Base-by-base conservation (phyloP, 345 rosid species). In the Angophora floribunda region DNA sequence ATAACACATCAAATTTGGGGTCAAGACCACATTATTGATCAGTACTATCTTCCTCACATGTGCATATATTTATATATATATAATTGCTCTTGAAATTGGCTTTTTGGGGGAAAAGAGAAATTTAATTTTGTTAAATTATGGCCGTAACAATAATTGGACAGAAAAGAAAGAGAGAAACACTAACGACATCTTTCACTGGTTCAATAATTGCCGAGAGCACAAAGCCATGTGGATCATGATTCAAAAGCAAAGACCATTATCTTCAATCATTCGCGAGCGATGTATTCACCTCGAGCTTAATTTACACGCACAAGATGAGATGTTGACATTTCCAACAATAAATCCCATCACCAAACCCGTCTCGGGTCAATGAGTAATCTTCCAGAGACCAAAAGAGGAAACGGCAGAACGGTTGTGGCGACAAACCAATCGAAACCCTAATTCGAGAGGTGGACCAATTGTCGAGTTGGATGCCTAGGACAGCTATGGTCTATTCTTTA, bases 341-440 rank as follows among this genome's bases (percentile, higher is more conserved):
- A 32, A 32, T 32, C 45, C 45, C 16, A 67, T 32, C 19, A 67
- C 32, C 41, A 6, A 17, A 32, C 16, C 4, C 41, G 5, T 36
- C 79, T 11, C 0, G 45, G 6, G 12, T 67, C 21, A 32, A 67
- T 16, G 45, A 67, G 16, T 26, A 32, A 67, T 32, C 3, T 19
- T 63, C 2, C 41, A 36, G 5, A 14, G 5, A 63, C 9, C 16
- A 0, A n/a, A 63, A n/a, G 4, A 63, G 19, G 4, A 14, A 63
- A 13, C 7, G 1, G 9, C 8, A 14, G 7, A n/a, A 14, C 41
- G 4, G 5, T n/a, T 3, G 9, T 2, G 19, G 7, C 9, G 70
- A 63, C 1, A n/a, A n/a, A n/a, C 75, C 75, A n/a, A n/a, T 63
- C 75, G 15, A 63, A 63, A 63, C 19, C 75, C 4, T 63, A 63